Evolutionary conservation across 2,329 filamentous ascomycete genomes (phyloP).

Genomic region (Talaromyces marneffei): DNA sequence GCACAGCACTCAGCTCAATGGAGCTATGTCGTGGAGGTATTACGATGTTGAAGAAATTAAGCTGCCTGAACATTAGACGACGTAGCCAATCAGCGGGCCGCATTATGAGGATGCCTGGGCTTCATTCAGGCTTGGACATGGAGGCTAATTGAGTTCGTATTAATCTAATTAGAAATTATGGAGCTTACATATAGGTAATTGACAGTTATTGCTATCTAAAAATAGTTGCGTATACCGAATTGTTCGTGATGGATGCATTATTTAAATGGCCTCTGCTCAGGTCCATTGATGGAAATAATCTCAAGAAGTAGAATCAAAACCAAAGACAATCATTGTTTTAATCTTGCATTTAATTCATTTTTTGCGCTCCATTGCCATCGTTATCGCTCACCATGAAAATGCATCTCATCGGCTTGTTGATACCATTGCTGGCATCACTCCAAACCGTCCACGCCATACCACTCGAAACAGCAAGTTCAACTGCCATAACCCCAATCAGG

Average conservation of each 20-base stretch:
- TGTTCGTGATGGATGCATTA: neutral
- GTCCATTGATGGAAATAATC: neutral
- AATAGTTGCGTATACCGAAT: neutral
- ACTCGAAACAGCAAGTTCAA: neutral
- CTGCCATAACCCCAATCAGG: neutral
- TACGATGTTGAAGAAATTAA: neutral
- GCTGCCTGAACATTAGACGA: neutral
- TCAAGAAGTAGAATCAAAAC: neutral
- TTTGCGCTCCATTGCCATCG: neutral
- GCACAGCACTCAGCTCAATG: neutral
- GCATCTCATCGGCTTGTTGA: neutral
- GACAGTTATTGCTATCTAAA: neutral
- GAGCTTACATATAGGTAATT: neutral
- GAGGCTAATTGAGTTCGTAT: neutral
- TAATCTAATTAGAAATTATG: neutral
- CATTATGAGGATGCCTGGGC: neutral
- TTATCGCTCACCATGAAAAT: neutral
- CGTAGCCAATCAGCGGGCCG: constrained; percentile 1
- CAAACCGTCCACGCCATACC: neutral
- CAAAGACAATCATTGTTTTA: neutral
- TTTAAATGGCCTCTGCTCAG: neutral
- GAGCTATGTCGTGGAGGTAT: neutral
- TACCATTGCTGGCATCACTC: constrained; percentile 3
- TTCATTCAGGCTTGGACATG: neutral
- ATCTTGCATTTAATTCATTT: neutral